These are phyloP conservation scores for Phytophthora ohioensis DNA, from an alignment of 352 stramenopile species.

Conservation along the genomic window DNA sequence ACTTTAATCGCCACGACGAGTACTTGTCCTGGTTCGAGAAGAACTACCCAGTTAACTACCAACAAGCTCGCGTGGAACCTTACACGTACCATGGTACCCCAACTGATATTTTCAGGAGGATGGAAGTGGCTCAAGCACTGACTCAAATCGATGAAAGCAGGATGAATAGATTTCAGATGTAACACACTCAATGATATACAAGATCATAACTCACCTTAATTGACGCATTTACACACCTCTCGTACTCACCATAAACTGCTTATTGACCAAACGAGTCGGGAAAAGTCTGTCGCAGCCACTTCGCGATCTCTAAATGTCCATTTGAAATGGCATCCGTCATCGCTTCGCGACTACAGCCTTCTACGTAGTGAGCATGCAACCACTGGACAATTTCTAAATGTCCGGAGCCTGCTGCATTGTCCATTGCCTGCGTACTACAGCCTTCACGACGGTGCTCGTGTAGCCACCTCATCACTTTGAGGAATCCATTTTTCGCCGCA, in stretches of 20 bases:
- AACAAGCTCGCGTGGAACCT: neutral
- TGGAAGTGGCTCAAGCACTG: neutral
- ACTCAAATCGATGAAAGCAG: neutral
- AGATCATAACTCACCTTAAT: neutral
- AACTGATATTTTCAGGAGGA: neutral
- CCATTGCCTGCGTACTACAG: conserved; percentile 33
- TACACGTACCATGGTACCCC: conserved; percentile 1
- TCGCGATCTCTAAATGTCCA: conserved; percentile 11
- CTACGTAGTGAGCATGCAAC: conserved; percentile 4
- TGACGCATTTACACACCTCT: no score
- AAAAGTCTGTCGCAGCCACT: conserved; percentile 15
- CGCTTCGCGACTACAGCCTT: conserved; percentile 8
- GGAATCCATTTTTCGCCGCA: conserved; percentile 24
- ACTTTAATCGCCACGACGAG: no score
- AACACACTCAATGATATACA: neutral
- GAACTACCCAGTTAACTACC: no score
- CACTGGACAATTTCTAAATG: conserved; percentile 25
- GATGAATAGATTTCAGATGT: neutral
- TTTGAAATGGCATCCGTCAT: conserved; percentile 12
- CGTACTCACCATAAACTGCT: neutral
- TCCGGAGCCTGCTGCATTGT: conserved; percentile 39
- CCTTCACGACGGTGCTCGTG: conserved; percentile 31
- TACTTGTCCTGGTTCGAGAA: no score
- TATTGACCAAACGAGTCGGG: conserved; percentile 5
- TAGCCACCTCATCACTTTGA: conserved; percentile 38